Evolutionary conservation across 1,284 basidiomycete species (phyloP).

Genomic region (Sporisorium graminicola): DNA sequence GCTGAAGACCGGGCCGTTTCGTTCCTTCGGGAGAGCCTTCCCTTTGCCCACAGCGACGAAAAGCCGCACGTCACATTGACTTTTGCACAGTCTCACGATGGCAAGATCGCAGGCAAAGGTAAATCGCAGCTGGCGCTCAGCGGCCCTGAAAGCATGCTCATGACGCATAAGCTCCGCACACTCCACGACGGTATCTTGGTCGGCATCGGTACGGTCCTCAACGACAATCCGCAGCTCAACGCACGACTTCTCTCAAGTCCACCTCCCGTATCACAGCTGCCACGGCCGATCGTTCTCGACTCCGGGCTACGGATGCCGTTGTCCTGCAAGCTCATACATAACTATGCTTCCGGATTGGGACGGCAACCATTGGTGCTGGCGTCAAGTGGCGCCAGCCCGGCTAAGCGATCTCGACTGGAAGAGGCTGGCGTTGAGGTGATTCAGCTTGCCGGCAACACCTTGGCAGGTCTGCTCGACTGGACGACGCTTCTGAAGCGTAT

Average conservation of each 20-base stretch:
- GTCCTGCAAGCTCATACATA: slow-evolving; percentile 80
- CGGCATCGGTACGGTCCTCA: slow-evolving; percentile 88
- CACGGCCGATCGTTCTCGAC: slow-evolving; percentile 88
- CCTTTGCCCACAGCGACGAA: background rate
- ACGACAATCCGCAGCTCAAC: slow-evolving; percentile 93
- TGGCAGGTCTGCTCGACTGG: slow-evolving; percentile 27
- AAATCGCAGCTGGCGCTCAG: slow-evolving; percentile 85
- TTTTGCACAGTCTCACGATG: slow-evolving; percentile 94
- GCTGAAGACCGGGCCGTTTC: slow-evolving; percentile 17
- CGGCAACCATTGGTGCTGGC: slow-evolving; percentile 82
- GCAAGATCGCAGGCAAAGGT: slow-evolving; percentile 84
- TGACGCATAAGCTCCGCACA: slow-evolving; percentile 86
- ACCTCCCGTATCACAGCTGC: slow-evolving; percentile 71
- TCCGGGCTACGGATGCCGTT: slow-evolving; percentile 78
- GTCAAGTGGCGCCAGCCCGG: slow-evolving; percentile 47
- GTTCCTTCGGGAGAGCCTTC: slow-evolving; percentile 21
- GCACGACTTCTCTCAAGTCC: slow-evolving; percentile 63
- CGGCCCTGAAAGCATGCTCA: slow-evolving; percentile 86
- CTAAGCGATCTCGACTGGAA: slow-evolving; percentile 61
- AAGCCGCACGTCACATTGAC: slow-evolving; percentile 78
- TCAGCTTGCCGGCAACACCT: slow-evolving; percentile 64
- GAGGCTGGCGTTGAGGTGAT: slow-evolving; percentile 70
- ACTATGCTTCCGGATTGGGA: slow-evolving; percentile 76
- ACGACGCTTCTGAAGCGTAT: slow-evolving; percentile 36
- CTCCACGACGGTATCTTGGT: slow-evolving; percentile 93